phyloP scores from a whole-genome alignment of 306 rosid species.

The Echinosophora koreensis region DNA sequence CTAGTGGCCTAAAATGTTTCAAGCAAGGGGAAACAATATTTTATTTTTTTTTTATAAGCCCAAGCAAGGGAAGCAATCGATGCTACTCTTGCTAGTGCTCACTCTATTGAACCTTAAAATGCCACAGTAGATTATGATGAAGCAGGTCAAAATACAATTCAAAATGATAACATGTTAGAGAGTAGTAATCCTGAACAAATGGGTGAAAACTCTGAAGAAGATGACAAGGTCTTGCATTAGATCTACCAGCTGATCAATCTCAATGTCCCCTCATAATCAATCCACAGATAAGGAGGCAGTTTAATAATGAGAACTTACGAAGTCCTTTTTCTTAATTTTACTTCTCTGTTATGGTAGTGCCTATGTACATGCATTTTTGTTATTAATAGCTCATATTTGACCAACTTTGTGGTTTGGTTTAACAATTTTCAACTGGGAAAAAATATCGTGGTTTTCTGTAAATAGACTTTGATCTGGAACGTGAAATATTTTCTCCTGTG shows the following conservation, averaged over 20 bases:
- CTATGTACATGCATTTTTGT: no score
- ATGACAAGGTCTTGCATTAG: slow-evolving; percentile 37
- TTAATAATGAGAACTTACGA: not conserved
- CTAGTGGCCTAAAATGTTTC: no score
- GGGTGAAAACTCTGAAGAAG: slow-evolving; percentile 50
- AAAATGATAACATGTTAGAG: slow-evolving; percentile 47
- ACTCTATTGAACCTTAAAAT: no score
- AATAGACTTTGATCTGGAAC: slow-evolving; percentile 21
- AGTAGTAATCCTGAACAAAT: slow-evolving; percentile 48
- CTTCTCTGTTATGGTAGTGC: no score
- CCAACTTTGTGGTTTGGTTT: slow-evolving; percentile 13
- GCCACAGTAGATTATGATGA: slow-evolving; percentile 37
- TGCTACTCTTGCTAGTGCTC: no score
- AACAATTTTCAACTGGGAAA: slow-evolving; percentile 12
- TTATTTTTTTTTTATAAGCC: no score
- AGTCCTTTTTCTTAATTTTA: no score
- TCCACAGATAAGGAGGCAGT: slow-evolving; percentile 63
- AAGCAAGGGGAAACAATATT: no score
- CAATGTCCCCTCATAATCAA: slow-evolving; percentile 45
- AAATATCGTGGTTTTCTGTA: not conserved
- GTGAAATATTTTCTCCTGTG: slow-evolving; percentile 9
- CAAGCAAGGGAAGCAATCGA: no score
- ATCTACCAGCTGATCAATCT: slow-evolving; percentile 56
- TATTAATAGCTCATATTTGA: not conserved
- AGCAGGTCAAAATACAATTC: slow-evolving; percentile 38